phyloP scores from a whole-genome alignment of 805 yeast genomes.

The Nakazawaea ambrosiae region DNA sequence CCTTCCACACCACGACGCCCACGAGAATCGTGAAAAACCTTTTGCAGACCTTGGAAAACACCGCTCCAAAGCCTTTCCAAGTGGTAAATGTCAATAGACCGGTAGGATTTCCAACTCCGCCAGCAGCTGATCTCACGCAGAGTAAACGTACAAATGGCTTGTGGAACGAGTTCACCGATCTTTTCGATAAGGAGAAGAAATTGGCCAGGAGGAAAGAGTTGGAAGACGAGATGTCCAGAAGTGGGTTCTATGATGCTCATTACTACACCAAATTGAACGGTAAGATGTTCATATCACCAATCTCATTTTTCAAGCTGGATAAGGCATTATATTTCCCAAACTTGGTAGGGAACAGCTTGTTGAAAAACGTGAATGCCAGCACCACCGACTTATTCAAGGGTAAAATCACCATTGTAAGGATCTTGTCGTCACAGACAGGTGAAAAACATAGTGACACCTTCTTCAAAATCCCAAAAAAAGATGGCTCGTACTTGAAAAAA shows the following conservation, averaged over 20 bases:
- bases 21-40: slow-evolving; percentile 3
- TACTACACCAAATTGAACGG: slow-evolving; percentile 72
- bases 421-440: slow-evolving; percentile 66
- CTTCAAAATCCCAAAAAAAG: slow-evolving; percentile 38
- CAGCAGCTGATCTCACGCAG: not conserved
- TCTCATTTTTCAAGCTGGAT: slow-evolving; percentile 66
- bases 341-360: slow-evolving; percentile 37
- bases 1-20: not conserved
- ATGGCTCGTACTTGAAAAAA: slow-evolving; percentile 30
- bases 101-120: slow-evolving; percentile 10
- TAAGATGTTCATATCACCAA: slow-evolving; percentile 77
- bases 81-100: slow-evolving; percentile 12
- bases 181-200: slow-evolving; percentile 43
- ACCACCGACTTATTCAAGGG: slow-evolving; percentile 34
- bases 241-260: slow-evolving; percentile 62
- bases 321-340: slow-evolving; percentile 81
- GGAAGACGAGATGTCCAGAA: slow-evolving; percentile 56
- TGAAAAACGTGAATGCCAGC: slow-evolving; percentile 19
- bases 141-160: slow-evolving; percentile 10
- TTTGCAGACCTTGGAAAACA: slow-evolving; percentile 11
- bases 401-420: slow-evolving; percentile 56
- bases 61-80: slow-evolving; percentile 12
- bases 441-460: slow-evolving; percentile 57
- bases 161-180: slow-evolving; percentile 26
- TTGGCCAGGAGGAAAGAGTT: slow-evolving; percentile 41